Base-by-base conservation (phyloP, 2,329 filamentous ascomycete species). In the Pseudogymnoascus sp. region DNA sequence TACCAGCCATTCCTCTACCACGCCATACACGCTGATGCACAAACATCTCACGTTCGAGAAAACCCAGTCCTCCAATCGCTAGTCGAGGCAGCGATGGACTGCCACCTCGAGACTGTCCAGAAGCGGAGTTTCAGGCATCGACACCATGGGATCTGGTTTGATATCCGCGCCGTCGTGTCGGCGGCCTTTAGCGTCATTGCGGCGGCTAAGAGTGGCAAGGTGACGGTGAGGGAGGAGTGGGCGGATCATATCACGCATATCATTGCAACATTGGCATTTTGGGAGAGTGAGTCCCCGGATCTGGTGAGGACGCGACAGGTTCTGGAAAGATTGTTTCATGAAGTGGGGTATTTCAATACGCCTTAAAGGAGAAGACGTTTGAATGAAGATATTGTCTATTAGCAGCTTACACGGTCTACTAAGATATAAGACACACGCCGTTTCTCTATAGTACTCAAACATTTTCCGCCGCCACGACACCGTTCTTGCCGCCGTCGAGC, bases 121-220 rank as follows among this genome's bases (percentile, higher is more conserved):
- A 67, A 62, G 5, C 64, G 69, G 4, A 65, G 64, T 30, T 55
- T 70, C 12, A 63, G 65, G 5, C 71, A 73, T 62, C 70, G 71
- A 9, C 71, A 73, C 62, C 71, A 73, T 60, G 71, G 71, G 7
- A 65, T 69, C 1, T 73, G 71, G 71, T 72, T 68, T 42, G 69
- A 71, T 63, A 60, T 68, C n/a, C 72, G 72, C 2, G n/a, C 61
- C 6, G 8, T 28, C 0, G 42, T 49, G 2, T 30, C 42, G 4
- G 42, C 23, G 14, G 59, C 59, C 3, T 60, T 60, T 38, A 41
- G 30, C 12, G 36, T 60, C 23, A 60, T 60, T 41, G 59, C 59
- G 25, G 59, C 59, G n/a, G 59, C 59, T 11, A 38, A 39, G 59
- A 60, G 59, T 7, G 59, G 35, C 16, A 60, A 28, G 12, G 59